phyloP scores from a whole-genome alignment of 2,329 filamentous ascomycete species.

The Claviceps quebecensis region DNA sequence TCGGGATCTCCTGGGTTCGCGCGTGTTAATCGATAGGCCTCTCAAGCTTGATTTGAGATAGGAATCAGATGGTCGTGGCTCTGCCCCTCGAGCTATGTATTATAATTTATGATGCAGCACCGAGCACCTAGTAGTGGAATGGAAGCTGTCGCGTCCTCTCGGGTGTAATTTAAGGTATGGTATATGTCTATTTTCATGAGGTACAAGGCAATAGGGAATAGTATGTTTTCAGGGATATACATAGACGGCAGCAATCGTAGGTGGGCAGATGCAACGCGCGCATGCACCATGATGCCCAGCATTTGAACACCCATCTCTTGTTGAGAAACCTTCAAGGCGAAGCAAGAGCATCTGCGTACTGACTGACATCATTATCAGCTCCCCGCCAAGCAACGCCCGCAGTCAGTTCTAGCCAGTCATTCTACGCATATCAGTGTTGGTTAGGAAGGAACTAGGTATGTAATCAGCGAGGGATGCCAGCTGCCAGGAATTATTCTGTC shows the following conservation, averaged over 20 bases:
- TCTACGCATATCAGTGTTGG: background rate
- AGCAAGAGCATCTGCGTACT: background rate
- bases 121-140: background rate
- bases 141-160: background rate
- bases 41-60: background rate
- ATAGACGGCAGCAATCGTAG: background rate
- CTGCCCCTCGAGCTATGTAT: background rate
- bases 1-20: conserved; percentile 1
- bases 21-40: background rate
- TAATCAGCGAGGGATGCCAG: background rate
- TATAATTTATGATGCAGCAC: background rate
- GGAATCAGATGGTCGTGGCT: background rate
- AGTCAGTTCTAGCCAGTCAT: background rate
- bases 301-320: background rate
- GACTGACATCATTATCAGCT: background rate
- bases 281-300: background rate
- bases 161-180: background rate
- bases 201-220: background rate
- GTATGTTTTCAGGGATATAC: background rate
- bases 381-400: background rate
- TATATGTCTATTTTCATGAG: background rate
- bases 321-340: background rate
- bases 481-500: background rate
- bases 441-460: background rate
- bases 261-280: background rate